Evolutionary conservation across 1,139 yeast species (phyloP), one percentile per base, ranked within the genome.

Genomic region (Hemisphaericaspora subhashii): DNA sequence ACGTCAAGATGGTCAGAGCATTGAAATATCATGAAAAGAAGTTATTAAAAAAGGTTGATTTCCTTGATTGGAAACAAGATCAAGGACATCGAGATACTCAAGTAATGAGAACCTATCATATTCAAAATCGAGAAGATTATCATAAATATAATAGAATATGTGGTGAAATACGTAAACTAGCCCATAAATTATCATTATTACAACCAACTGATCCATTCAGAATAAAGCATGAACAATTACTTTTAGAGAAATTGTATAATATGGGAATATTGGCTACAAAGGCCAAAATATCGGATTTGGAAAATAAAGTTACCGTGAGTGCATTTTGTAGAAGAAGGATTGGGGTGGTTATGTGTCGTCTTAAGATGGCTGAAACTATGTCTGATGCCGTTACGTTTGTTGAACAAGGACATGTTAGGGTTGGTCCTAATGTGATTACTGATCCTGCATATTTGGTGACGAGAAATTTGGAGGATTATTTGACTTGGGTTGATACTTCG

Each of bases 31-130:
- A 92, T 66, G 98, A 92, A 75, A 83, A 86, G 73, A 90, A 89
- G 68, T 79, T 92, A 58, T 79, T 92, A 55, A 90, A 87, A 72
- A 94, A 92, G 65, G 98, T 92, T 43, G 98, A 92, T 61, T 88
- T 94, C 69, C 86, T 89, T 40, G 95, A 92, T 63, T 94, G 98
- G 96, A 92, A 92, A 62, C 95, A 89, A 57, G 98, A 92, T 61
- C 84, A 84, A 44, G 90, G 94, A 27, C 98, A 94, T 60, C 73
- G 98, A 48, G 98, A 92, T 55, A 83, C 95, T 25, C 94, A 87
- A 61, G 95, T 94, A 31, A 92, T 92, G 95, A 77, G 94, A 54
- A 86, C 88, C 38, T 94, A 90, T 63, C 96, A 90, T 60, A 77
- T 94, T 38, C 96, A 88, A 55, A 86, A 90, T 60, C 79, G 98